A percentile compares a stretch with the other conserved stretches of the same genome.
Conservation (phyloP, 2,329 filamentous ascomycete genomes). For the Diaporthe sp. region DNA sequence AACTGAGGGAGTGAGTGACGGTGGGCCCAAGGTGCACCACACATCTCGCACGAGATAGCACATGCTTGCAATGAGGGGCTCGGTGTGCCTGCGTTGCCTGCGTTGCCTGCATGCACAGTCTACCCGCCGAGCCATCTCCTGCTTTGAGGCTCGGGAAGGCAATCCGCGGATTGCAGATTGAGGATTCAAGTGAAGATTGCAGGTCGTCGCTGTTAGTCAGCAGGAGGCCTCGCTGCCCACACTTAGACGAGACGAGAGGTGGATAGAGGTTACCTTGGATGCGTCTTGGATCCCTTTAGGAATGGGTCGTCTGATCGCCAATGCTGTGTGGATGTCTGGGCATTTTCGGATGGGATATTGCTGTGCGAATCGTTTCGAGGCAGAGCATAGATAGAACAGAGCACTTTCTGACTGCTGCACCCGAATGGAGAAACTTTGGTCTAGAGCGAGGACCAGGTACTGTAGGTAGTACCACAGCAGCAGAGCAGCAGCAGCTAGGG, state of each 20-base stretch:
- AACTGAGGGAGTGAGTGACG: not conserved
- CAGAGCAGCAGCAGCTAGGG: conserved; percentile 10
- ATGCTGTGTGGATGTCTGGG: conserved; percentile 29
- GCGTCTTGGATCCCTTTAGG: conserved; percentile 3
- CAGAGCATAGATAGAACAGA: not conserved
- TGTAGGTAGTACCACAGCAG: not conserved
- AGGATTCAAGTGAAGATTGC: not conserved
- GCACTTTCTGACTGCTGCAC: not conserved
- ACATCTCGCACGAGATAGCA: conserved; percentile 15
- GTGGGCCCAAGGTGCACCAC: not conserved
- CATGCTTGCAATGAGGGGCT: conserved; percentile 3
- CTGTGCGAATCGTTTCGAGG: conserved; percentile 4
- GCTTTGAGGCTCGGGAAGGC: not conserved
- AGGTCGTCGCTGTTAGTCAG: not conserved
- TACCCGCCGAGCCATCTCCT: conserved; percentile 2
- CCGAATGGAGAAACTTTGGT: not conserved
- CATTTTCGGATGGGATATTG: conserved; percentile 16
- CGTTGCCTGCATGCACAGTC: conserved; percentile 15
- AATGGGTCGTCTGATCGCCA: conserved; percentile 29
- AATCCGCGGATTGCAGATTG: not conserved
- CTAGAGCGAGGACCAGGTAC: not conserved
- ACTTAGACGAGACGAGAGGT: not conserved
- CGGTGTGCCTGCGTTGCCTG: not conserved
- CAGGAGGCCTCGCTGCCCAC: conserved; percentile 29
- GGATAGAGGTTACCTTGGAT: conserved; percentile 14